Conservation (phyloP, 371 early-diverging fungal genomes). For the Blyttiomyces sp. region DNA sequence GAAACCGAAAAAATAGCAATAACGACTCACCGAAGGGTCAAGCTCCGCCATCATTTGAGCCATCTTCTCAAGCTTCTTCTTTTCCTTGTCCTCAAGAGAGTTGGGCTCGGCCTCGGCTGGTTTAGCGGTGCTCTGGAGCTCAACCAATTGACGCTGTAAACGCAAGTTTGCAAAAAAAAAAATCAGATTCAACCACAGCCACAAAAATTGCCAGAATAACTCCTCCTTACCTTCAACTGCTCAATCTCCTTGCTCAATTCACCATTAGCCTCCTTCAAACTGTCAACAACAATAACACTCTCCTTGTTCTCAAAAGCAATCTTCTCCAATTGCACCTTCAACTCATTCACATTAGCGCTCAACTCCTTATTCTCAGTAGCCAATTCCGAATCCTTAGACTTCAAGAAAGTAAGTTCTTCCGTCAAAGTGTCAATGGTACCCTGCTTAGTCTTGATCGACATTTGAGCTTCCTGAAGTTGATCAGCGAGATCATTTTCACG, state of each 20-base stretch:
- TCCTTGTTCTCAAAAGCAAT: conserved; percentile 83
- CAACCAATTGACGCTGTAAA: conserved; percentile 29
- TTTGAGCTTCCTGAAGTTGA: conserved; percentile 83
- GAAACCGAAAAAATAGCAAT: background rate
- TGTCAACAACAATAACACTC: conserved; percentile 72
- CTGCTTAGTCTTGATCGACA: conserved; percentile 56
- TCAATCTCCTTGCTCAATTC: conserved; percentile 70
- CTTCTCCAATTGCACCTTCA: conserved; percentile 81
- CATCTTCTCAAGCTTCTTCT: conserved; percentile 78
- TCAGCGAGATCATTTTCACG: conserved; percentile 93
- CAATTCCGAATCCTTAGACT: conserved; percentile 52
- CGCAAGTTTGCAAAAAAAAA: too few species aligned
- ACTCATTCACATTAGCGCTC: conserved; percentile 63
- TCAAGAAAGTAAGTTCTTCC: conserved; percentile 66
- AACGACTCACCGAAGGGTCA: conserved; percentile 62
- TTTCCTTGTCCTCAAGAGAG: conserved; percentile 60
- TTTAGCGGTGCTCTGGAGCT: conserved; percentile 19
- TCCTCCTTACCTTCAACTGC: conserved; percentile 58
- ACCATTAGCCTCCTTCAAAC: conserved; percentile 76
- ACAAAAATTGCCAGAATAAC: background rate
- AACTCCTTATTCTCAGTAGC: conserved; percentile 69
- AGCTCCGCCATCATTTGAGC: conserved; percentile 82
- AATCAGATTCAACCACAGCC: background rate
- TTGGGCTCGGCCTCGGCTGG: conserved; percentile 1
- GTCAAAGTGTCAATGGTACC: conserved; percentile 56